phyloP scores from a whole-genome alignment of 345 rosid species.

The Pistacia vera region DNA sequence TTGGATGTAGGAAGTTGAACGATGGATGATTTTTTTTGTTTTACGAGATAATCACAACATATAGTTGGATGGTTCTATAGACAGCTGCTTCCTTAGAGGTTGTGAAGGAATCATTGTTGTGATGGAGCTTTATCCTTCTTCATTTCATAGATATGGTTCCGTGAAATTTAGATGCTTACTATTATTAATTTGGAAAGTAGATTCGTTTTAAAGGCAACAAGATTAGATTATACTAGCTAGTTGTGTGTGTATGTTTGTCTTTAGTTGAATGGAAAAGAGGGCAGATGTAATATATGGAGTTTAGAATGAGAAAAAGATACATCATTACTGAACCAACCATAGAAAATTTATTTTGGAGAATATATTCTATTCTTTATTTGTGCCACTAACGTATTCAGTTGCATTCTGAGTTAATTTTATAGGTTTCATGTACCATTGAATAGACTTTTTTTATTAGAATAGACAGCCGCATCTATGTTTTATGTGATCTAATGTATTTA shows the following conservation, averaged over 20 bases:
- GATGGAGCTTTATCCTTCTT: background rate
- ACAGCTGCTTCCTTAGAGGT: background rate
- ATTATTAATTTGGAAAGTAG: background rate
- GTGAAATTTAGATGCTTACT: background rate
- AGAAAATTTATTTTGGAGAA: slow-evolving; percentile 6
- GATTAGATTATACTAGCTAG: background rate
- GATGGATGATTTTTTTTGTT: background rate
- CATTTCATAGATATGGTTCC: background rate
- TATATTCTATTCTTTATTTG: background rate
- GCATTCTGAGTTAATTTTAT: background rate
- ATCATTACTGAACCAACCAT: background rate
- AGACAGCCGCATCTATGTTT: background rate
- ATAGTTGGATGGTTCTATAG: background rate
- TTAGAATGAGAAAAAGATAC: background rate
- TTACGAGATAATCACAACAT: background rate
- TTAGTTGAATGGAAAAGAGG: background rate
- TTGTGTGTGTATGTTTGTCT: background rate
- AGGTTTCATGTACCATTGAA: background rate
- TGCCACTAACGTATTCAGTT: background rate
- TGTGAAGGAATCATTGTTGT: background rate
- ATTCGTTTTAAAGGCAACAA: background rate
- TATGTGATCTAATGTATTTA: background rate
- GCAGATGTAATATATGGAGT: background rate
- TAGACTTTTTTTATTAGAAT: background rate
- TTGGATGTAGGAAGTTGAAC: background rate